phyloP scores from a whole-genome alignment of 2,329 filamentous ascomycete genomes.

The Dothideomycetes sp. region DNA sequence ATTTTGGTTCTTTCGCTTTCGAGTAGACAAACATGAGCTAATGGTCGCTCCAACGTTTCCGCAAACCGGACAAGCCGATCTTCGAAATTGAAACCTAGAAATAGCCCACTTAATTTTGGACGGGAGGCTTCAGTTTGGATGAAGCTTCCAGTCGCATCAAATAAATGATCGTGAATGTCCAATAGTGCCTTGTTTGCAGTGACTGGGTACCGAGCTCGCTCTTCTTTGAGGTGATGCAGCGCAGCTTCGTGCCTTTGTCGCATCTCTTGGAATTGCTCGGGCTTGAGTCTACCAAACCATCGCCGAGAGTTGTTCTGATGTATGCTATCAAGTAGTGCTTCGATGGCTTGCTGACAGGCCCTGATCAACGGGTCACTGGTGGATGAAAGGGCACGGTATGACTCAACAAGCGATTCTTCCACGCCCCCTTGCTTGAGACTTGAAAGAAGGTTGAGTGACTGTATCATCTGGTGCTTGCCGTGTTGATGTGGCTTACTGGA shows the following conservation, averaged over 20 bases:
- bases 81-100: constrained; percentile 8
- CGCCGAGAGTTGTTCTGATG: constrained; percentile 7
- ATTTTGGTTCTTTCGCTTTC: constrained; percentile 1
- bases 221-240: constrained; percentile 1
- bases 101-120: constrained; percentile 5
- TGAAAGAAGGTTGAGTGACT: constrained; percentile 6
- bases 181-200: constrained; percentile 7
- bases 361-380: constrained; percentile 4
- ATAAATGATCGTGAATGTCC: constrained; percentile 3
- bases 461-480: constrained; percentile 7
- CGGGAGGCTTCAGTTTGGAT: neutral
- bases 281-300: constrained; percentile 8
- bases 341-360: constrained; percentile 1
- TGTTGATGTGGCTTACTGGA: constrained; percentile 1
- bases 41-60: neutral
- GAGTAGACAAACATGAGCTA: constrained; percentile 2
- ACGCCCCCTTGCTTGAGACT: constrained; percentile 1
- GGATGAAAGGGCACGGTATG: constrained; percentile 5
- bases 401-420: constrained; percentile 1
- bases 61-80: constrained; percentile 6
- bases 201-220: neutral
- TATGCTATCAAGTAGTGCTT: constrained; percentile 4
- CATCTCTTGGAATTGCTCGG: constrained; percentile 3
- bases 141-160: constrained; percentile 4
- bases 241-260: constrained; percentile 2